phyloP scores from a whole-genome alignment of 495 filamentous ascomycete genomes.

The Penicillium canariense region DNA sequence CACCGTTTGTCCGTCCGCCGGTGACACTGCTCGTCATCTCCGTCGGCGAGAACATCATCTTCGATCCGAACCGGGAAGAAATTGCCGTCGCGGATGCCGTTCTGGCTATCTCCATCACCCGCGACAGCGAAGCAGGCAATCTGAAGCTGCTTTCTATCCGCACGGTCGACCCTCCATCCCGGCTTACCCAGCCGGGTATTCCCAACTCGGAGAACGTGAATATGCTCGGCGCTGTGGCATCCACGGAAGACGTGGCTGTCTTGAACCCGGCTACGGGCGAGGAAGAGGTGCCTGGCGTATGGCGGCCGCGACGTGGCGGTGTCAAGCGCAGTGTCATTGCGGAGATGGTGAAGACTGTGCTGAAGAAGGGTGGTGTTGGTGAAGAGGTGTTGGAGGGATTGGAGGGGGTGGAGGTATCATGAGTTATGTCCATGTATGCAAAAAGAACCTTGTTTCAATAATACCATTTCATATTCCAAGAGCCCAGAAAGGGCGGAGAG shows the following conservation, averaged over 20 bases:
- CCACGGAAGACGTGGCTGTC: constrained; percentile 24
- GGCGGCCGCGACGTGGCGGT: constrained; percentile 74
- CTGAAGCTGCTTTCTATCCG: constrained; percentile 61
- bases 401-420: constrained; percentile 52
- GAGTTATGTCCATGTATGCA: constrained; percentile 11
- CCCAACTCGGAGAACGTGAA: constrained; percentile 68
- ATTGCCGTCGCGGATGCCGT: constrained; percentile 87
- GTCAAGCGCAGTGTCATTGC: constrained; percentile 65
- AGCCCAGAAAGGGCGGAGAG: background rate
- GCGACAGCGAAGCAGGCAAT: constrained; percentile 27
- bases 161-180: constrained; percentile 66
- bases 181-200: constrained; percentile 67
- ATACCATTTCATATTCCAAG: background rate
- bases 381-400: constrained; percentile 81
- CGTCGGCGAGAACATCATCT: constrained; percentile 84
- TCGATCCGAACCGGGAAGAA: constrained; percentile 88
- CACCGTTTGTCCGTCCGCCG: constrained; percentile 58
- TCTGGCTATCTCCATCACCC: constrained; percentile 70
- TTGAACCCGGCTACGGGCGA: constrained; percentile 40
- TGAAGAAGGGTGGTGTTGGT: constrained; percentile 71
- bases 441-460: background rate
- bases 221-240: constrained; percentile 46
- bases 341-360: constrained; percentile 62
- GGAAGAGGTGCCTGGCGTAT: constrained; percentile 65
- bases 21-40: constrained; percentile 86